Conservation (phyloP, 106 monocot species). For the Alisma plantagoaquatica region DNA sequence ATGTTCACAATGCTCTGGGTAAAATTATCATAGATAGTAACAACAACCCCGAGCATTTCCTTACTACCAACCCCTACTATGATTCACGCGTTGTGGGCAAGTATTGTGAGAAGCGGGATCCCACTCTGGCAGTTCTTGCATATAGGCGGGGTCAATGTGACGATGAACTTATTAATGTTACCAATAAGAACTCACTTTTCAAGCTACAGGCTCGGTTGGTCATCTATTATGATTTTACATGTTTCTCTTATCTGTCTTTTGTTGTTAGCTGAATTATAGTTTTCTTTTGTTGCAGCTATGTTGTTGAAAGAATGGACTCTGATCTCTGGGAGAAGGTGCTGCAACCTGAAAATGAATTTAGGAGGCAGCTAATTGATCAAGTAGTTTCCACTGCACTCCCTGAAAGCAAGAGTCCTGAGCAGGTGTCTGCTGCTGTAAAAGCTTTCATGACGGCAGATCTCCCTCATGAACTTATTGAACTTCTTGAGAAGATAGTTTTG, state of each 20-base stretch:
- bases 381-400: constrained; percentile 82
- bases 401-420: constrained; percentile 97
- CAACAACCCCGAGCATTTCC: constrained; percentile 97
- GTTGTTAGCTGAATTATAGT: neutral
- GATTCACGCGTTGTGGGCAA: constrained; percentile 99
- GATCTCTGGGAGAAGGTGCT: constrained; percentile 98
- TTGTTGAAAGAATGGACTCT: constrained; percentile 94
- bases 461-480: constrained; percentile 95
- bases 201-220: constrained; percentile 89
- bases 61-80: constrained; percentile 94
- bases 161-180: constrained; percentile 93
- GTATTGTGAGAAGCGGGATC: constrained; percentile 96
- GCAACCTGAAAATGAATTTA: constrained; percentile 83
- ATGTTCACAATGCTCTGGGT: constrained; percentile 95
- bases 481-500: constrained; percentile 93
- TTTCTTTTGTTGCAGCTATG: constrained; percentile 48
- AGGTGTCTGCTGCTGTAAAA: constrained; percentile 98
- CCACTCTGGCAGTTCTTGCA: constrained; percentile 94
- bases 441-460: constrained; percentile 99
- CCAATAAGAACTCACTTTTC: constrained; percentile 92
- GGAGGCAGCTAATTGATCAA: constrained; percentile 94
- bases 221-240: neutral
- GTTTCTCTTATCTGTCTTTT: neutral
- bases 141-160: constrained; percentile 97
- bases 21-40: constrained; percentile 98